Base-by-base conservation (phyloP, 257 asterid species). In the Scutellaria galericulata region DNA sequence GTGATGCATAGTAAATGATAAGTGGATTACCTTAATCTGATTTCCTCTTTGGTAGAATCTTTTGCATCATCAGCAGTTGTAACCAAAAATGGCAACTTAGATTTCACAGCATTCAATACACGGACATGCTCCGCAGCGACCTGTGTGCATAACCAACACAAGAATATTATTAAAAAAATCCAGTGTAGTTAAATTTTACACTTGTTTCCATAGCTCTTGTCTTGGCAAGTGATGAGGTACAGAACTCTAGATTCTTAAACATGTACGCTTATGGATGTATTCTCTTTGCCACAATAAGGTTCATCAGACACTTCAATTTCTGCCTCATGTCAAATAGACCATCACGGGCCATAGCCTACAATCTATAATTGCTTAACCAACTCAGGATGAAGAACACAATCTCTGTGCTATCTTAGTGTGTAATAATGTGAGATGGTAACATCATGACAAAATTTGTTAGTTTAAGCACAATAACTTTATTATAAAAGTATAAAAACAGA, bases 21-120 rank as follows among this genome's bases (percentile, higher is more conserved):
- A 5, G 60, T 35, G 58, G 18, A 62, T 79, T 80, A 90, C 99
- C 98, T 87, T 80, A 95, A 77, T 64, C 99, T 90, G 66, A 88
- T 95, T 79, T 95, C 99, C 80, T 95, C 99, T 77, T 90, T 95
- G 18, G 84, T 73, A 48, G 82, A 74, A 72, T 95, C 97, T 71
- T 87, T 90, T 22, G 92, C 92, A 73, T 88, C 97, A 15, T 92
- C 97, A 42, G 88, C 80, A 51, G 96, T 83, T 39, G 99, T 92
- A 72, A 95, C 91, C 90, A 92, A 78, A 79, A 95, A 95, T 20
- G 99, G 99, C 74, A 95, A 78, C 90, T 95, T 95, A 31, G 79
- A 55, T 72, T 68, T 87, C 81, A 95, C 99, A 4, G 90, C 82
- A 83, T 95, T 92, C 84, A 95, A 70, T 68, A 95, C 85, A 64